phyloP scores from a whole-genome alignment of 768 basidiomycete species.

The Pholiota molesta region DNA sequence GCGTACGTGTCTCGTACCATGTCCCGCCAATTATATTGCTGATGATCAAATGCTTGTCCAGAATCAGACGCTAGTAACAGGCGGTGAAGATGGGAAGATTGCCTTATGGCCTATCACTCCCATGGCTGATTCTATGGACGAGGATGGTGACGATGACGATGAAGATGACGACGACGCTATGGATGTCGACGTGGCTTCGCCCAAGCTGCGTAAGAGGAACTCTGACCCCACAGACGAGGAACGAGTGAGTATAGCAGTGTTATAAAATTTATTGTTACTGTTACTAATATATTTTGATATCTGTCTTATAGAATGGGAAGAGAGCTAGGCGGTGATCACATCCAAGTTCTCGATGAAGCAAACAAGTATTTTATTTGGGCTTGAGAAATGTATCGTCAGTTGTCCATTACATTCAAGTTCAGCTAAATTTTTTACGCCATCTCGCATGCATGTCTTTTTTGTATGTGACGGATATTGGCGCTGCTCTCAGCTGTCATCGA shows the following conservation, averaged over 20 bases:
- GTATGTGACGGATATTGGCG: no score
- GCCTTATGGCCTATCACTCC: constrained; percentile 28
- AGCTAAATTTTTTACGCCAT: no score
- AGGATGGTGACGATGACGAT: constrained; percentile 4
- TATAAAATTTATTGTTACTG: no score
- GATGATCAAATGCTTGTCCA: constrained; percentile 2
- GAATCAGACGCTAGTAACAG: constrained; percentile 30
- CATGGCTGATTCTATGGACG: constrained; percentile 12
- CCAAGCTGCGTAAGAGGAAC: constrained; percentile 21
- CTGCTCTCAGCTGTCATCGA: no score
- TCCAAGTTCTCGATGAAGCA: no score
- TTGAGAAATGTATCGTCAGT: no score
- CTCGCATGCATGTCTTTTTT: no score
- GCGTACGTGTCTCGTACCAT: constrained; percentile 32
- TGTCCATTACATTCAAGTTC: no score
- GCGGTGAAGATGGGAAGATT: constrained; percentile 35
- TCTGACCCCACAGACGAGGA: constrained; percentile 9
- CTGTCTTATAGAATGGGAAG: no score
- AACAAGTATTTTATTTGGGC: no score
- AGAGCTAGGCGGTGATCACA: no score
- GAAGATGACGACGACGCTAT: constrained; percentile 15
- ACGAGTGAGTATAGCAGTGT: constrained; percentile 4
- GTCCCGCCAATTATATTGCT: neutral
- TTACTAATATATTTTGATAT: no score
- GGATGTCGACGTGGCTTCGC: constrained; percentile 23